Percentiles rank a stretch among this genome's conserved stretches.
phyloP scores from a whole-genome alignment of 306 rosid species.

The Trifolium dubium region DNA sequence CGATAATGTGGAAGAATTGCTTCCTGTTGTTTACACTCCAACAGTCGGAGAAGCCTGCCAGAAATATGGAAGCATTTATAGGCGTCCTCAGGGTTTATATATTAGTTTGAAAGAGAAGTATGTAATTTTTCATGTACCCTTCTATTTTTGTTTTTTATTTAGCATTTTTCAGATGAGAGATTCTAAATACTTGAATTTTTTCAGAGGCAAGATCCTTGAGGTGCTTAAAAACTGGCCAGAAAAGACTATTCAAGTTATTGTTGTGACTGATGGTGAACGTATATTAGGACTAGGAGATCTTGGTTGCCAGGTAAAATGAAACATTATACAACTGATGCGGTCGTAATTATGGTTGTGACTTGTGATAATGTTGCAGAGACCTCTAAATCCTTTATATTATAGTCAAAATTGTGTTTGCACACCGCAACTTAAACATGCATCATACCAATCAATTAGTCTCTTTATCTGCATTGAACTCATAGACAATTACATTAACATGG shows the following conservation, averaged over 20 bases:
- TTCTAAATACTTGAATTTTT: conserved; percentile 42
- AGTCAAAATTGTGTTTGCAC: too few species aligned
- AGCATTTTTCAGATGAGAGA: conserved; percentile 37
- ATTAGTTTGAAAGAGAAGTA: conserved; percentile 96
- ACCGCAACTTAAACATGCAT: too few species aligned
- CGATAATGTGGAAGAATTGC: conserved; percentile 87
- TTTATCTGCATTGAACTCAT: too few species aligned
- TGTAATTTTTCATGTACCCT: conserved; percentile 16
- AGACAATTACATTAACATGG: conserved; percentile 13
- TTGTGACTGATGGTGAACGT: conserved; percentile 97
- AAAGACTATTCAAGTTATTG: conserved; percentile 86
- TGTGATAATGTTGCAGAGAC: too few species aligned
- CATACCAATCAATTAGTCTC: too few species aligned
- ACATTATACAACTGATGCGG: background rate
- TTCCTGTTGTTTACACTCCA: conserved; percentile 96
- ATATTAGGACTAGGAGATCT: conserved; percentile 98
- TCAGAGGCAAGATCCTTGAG: conserved; percentile 92
- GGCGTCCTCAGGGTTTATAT: conserved; percentile 93
- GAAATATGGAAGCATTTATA: conserved; percentile 89
- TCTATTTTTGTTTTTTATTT: background rate
- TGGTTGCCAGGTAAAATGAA: conserved; percentile 90
- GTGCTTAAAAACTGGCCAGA: conserved; percentile 95
- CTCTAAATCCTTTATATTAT: too few species aligned
- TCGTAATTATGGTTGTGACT: too few species aligned
- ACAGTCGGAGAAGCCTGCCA: conserved; percentile 99